Base-by-base conservation (phyloP, 2,329 filamentous ascomycete genomes). In the Verruconis gallopava region DNA sequence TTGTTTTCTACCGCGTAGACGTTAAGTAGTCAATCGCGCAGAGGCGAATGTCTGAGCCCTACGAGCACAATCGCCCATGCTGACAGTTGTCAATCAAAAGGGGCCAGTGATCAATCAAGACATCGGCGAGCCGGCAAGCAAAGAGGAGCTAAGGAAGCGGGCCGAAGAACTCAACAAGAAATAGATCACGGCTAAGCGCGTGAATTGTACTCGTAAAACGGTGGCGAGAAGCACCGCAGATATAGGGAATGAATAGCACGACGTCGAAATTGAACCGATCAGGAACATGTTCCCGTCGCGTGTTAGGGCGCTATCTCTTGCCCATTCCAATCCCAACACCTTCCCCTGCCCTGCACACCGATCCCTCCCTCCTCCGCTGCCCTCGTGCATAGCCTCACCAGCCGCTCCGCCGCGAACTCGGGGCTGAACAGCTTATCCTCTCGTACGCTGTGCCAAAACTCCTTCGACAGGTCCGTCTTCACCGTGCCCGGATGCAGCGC, bases 401-500 rank as follows among this genome's bases (percentile, higher is more conserved):
- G 60, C 55, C 68, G 72, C 62, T 74, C 72, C 0, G 74, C 82
- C 15, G 80, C 76, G 53, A 72, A 78, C 46, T 79, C 76, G 1
- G 75, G 67, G 45, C 68, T 73, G 50, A 89, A 78, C 49, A 91
- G 61, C 58, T 79, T 77, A 49, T 72, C 67, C 36, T 67, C 60
- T 51, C 67, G 66, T 33, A 81, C 76, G 32, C 67, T 73, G 0
- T 54, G 65, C 83, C 82, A 89, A 54, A 83, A 91, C 34, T 77
- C 76, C 52, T 67, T 70, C 48, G 77, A 85, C 47, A 93, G 62
- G 6, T 72, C 77, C 39, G 84, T 91, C 63, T 72, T 77, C 38
- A 91, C 83, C 1, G 84, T 91, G 2, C 85, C 84, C 1, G 85
- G 85, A 59, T 91, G 85, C 53, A 91, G 69, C 6, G 71, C 72